A percentile compares a stretch with the other conserved stretches of the same genome.
phyloP scores from a whole-genome alignment of 441 rosid species.

The Biscutella laevigata region DNA sequence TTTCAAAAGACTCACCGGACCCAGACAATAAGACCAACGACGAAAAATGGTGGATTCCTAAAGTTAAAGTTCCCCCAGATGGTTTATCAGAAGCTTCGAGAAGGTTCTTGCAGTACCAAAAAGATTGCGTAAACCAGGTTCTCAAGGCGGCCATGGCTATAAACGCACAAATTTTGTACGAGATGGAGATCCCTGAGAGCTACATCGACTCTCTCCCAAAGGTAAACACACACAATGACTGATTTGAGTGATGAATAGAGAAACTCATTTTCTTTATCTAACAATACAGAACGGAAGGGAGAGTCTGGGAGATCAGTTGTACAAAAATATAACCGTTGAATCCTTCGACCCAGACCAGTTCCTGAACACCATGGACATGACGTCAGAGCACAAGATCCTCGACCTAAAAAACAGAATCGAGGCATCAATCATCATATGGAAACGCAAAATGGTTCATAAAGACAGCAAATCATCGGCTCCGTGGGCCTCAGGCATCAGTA shows the following conservation, averaged over 20 bases:
- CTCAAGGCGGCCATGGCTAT: slow-evolving; percentile 65
- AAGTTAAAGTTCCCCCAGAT: slow-evolving; percentile 37
- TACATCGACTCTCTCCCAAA: slow-evolving; percentile 57
- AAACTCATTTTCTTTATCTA: background rate
- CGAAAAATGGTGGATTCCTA: slow-evolving; percentile 64
- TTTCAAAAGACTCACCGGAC: slow-evolving; percentile 30
- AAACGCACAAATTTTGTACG: slow-evolving; percentile 45
- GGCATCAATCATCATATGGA: slow-evolving; percentile 92
- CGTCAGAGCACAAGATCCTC: slow-evolving; percentile 82
- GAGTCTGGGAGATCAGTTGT: slow-evolving; percentile 84
- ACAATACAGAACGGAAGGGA: slow-evolving; percentile 71
- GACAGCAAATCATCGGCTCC: slow-evolving; percentile 57
- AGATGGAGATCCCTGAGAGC: slow-evolving; percentile 59
- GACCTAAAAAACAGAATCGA: slow-evolving; percentile 92
- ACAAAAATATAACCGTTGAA: slow-evolving; percentile 74
- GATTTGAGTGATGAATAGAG: background rate
- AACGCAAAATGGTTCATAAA: slow-evolving; percentile 86
- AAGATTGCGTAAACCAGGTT: slow-evolving; percentile 50
- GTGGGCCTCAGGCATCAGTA: slow-evolving; percentile 85
- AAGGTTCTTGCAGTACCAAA: slow-evolving; percentile 41
- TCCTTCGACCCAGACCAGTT: slow-evolving; percentile 79
- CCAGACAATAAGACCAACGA: slow-evolving; percentile 29
- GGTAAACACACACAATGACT: slow-evolving; percentile 23
- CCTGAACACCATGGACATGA: slow-evolving; percentile 58
- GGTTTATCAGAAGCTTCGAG: slow-evolving; percentile 42